Conservation (phyloP, 148 eudicot genomes). For the Rhododendron mucronatum region DNA sequence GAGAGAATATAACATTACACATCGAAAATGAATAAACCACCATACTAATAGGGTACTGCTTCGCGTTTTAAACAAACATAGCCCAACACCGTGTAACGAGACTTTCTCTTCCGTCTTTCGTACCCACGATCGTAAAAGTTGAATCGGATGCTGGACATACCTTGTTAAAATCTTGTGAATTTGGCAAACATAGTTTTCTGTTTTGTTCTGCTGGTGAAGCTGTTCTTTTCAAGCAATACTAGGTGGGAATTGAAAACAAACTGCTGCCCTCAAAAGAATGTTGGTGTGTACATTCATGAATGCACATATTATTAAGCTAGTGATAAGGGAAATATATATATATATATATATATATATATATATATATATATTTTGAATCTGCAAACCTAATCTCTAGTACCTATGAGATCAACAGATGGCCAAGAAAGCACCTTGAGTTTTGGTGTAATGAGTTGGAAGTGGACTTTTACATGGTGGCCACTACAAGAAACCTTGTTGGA, state of each 20-base stretch:
- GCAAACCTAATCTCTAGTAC: not conserved
- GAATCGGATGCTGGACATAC: not conserved
- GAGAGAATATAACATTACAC: not conserved
- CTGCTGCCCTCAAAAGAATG: not conserved
- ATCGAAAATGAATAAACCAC: not conserved
- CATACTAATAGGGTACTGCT: too few species aligned
- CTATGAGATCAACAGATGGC: not conserved
- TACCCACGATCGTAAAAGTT: not conserved
- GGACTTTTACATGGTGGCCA: constrained; percentile 5
- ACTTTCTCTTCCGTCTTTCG: not conserved
- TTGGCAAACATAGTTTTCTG: not conserved
- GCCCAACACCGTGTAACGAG: not conserved
- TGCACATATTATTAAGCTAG: not conserved
- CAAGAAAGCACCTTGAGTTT: not conserved
- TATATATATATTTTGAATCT: not conserved
- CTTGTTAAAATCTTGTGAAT: not conserved
- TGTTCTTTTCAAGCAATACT: too few species aligned
- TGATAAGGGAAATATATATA: not conserved
- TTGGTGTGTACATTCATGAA: not conserved
- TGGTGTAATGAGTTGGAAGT: not conserved
- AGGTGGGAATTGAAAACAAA: not conserved
- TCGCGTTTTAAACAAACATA: too few species aligned
- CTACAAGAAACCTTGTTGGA: constrained; percentile 1
- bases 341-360: not conserved
- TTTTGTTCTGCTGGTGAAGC: not conserved